phyloP scores from a whole-genome alignment of 1,284 basidiomycete species.

The Ganoderma meredithae region DNA sequence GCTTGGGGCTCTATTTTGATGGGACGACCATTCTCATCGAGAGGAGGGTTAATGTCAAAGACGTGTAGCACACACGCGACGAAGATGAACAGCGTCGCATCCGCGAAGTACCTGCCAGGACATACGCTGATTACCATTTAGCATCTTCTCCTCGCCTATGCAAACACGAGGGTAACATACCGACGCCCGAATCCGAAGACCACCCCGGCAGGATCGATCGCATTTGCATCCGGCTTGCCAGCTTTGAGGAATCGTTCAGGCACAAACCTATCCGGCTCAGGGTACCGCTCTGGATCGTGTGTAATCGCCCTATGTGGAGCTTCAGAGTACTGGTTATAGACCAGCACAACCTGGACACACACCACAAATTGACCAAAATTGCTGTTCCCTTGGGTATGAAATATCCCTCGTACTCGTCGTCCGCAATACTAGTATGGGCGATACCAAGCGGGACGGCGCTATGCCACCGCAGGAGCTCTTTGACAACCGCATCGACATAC shows the following conservation, averaged over 20 bases:
- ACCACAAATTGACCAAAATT: constrained; percentile 30
- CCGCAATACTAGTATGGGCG: constrained; percentile 26
- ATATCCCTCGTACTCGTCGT: constrained; percentile 33
- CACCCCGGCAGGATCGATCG: constrained; percentile 17
- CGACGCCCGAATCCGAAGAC: constrained; percentile 22
- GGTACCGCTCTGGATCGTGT: constrained; percentile 13
- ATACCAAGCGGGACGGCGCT: constrained; percentile 27
- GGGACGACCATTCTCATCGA: background rate
- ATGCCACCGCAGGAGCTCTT: constrained; percentile 38
- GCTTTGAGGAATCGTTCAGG: constrained; percentile 18
- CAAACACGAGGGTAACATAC: background rate
- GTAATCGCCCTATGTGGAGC: constrained; percentile 7
- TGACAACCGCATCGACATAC: constrained; percentile 40
- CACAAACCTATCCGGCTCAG: constrained; percentile 15
- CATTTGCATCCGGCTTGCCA: background rate
- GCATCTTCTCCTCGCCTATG: background rate
- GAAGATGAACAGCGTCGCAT: constrained; percentile 1
- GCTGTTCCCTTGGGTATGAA: constrained; percentile 32
- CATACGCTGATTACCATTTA: background rate
- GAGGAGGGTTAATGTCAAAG: background rate
- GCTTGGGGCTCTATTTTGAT: background rate
- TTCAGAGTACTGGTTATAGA: background rate
- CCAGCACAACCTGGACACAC: background rate
- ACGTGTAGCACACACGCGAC: background rate
- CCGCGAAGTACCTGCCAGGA: constrained; percentile 9